Conservation (phyloP, 331 rosid genomes). For the Malus hybrid region DNA sequence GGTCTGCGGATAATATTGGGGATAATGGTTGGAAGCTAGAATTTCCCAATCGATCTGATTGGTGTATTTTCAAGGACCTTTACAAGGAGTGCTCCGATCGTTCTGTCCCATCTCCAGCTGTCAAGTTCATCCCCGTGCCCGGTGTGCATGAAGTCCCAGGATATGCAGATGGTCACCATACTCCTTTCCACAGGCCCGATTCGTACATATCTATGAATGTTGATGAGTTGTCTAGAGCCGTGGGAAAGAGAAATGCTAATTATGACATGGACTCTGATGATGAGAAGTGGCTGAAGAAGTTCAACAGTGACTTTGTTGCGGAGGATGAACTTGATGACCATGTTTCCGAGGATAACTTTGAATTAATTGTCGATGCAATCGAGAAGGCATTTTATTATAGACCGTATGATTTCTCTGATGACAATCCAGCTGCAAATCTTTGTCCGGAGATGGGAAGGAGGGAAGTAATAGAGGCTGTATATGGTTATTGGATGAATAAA, state of each 20-base stretch:
- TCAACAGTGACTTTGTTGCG: constrained; percentile 22
- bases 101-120: constrained; percentile 30
- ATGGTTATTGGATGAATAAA: constrained; percentile 63
- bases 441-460: constrained; percentile 42
- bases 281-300: constrained; percentile 64
- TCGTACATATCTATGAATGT: constrained; percentile 47
- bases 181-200: constrained; percentile 47
- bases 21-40: constrained; percentile 64
- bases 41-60: constrained; percentile 57
- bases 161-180: constrained; percentile 30
- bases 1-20: constrained; percentile 46
- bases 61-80: constrained; percentile 67
- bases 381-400: constrained; percentile 59
- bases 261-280: constrained; percentile 94
- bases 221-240: constrained; percentile 69
- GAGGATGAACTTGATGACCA: constrained; percentile 25
- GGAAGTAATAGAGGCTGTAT: constrained; percentile 53
- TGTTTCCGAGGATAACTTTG: constrained; percentile 60
- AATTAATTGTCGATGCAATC: constrained; percentile 63
- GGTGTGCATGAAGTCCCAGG: constrained; percentile 57
- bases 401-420: constrained; percentile 52
- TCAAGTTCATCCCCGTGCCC: constrained; percentile 72
- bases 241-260: constrained; percentile 49
- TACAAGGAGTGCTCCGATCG: constrained; percentile 74
- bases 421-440: constrained; percentile 30